Conservation (phyloP, 139 green algal genomes). For the Yamagishiella unicocca region DNA sequence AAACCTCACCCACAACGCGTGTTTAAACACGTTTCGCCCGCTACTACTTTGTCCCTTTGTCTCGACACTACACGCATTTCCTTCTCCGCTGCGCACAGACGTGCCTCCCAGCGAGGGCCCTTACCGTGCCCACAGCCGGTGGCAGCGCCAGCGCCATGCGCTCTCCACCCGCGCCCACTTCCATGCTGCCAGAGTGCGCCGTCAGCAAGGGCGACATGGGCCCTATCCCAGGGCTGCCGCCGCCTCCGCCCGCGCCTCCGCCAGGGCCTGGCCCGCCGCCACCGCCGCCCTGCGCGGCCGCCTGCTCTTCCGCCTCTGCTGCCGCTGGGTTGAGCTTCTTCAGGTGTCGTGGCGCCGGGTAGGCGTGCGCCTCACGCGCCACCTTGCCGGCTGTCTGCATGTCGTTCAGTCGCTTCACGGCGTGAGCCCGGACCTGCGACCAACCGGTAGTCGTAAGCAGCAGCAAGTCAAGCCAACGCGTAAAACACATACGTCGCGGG, state of each 20-base stretch:
- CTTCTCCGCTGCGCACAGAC: no score
- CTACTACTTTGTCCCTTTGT: no score
- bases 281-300: neutral
- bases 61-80: no score
- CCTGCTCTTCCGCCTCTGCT: slow-evolving; percentile 36
- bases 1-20: no score
- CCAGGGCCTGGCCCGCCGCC: neutral
- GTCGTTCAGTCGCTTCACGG: slow-evolving; percentile 47
- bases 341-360: slow-evolving; percentile 37
- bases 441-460: no score
- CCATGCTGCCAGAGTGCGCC: neutral
- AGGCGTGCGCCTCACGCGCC: slow-evolving; percentile 33
- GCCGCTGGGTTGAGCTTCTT: slow-evolving; percentile 50
- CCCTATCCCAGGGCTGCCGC: neutral
- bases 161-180: neutral
- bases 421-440: slow-evolving; percentile 45
- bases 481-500: no score
- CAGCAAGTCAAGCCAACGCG: neutral
- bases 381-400: slow-evolving; percentile 54
- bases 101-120: no score
- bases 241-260: neutral
- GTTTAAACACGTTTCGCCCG: no score
- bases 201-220: neutral
- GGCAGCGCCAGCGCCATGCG: neutral
- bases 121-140: neutral